Evolutionary conservation across 2,329 filamentous ascomycete genomes (phyloP), one percentile per base, ranked within the genome.

Genomic region (Lachnellula cervina): DNA sequence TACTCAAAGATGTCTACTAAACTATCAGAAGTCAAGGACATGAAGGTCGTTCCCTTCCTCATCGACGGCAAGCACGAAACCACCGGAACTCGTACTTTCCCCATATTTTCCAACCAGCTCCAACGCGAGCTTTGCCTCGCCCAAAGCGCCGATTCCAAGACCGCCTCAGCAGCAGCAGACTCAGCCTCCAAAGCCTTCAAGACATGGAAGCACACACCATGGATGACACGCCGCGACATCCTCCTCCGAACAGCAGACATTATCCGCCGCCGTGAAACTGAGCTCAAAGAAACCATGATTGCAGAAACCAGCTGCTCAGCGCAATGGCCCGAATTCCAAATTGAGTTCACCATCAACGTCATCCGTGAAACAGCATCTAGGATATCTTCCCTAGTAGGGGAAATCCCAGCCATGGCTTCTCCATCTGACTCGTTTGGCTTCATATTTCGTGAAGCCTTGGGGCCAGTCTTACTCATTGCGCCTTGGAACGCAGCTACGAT

Each of bases 241-340:
- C 76, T 94, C 54, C 73, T 87, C 55, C 83, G 81, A 68, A 84
- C 86, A 0, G 84, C 85, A 11, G 81, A 84, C 13, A 72, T 90
- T 50, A 74, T 90, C 59, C 71, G 76, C 32, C 65, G 70, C n/a
- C 74, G 79, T 14, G 70, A 72, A 23, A 76, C 78, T n/a, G 81
- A 84, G 63, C 63, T 80, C 42, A 71, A 70, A 19, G 64, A 71
- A 28, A 80, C 79, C 65, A 78, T 80, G 72, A 70, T 71, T 55
- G 71, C 78, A 34, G 83, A 86, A 69, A 86, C 80, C 0, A 77
- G 74, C n/a, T 43, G 37, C 17, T 37, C 34, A 13, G 0, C 8
- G 37, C 17, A 9, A 5, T 49, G 21, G 11, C 48, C 35, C 14
- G 4, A n/a, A 8, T 46, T 40, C 25, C 11, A 52, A 19, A 17